Evolutionary conservation across 179 eudicot genomes (phyloP).

Genomic region (Beta corolliflora): DNA sequence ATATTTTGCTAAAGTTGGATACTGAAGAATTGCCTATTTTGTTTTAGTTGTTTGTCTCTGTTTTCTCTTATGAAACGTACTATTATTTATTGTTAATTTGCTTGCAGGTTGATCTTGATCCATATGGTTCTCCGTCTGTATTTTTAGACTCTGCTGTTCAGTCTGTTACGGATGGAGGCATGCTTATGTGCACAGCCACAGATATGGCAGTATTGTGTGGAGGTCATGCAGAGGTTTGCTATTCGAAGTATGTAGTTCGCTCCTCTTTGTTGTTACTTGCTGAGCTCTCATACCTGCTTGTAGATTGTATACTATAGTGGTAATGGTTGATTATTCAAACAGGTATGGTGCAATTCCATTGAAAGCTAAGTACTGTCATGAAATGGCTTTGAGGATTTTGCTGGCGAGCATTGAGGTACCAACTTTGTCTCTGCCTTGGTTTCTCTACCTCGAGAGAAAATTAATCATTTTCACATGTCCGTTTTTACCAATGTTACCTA

Average conservation of each 20-base stretch:
- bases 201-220: constrained; percentile 99
- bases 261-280: neutral
- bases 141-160: constrained; percentile 96
- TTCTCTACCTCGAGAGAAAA: neutral
- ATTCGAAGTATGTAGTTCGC: constrained; percentile 72
- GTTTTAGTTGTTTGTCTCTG: neutral
- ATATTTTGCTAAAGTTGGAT: neutral
- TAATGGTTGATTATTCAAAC: constrained; percentile 25
- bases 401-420: constrained; percentile 94
- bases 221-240: constrained; percentile 96
- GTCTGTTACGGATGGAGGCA: constrained; percentile 88
- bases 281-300: neutral
- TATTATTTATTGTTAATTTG: neutral
- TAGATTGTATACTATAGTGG: neutral
- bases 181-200: constrained; percentile 97
- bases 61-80: neutral
- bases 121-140: constrained; percentile 94
- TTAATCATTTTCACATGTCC: neutral
- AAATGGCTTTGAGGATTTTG: constrained; percentile 95
- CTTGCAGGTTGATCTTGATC: constrained; percentile 96
- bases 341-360: constrained; percentile 94
- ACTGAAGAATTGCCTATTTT: neutral
- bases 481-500: too few species aligned
- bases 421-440: neutral
- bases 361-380: constrained; percentile 93